Evolutionary conservation across 2,329 filamentous ascomycete species (phyloP).

Genomic region (Ophiobolus disseminans): DNA sequence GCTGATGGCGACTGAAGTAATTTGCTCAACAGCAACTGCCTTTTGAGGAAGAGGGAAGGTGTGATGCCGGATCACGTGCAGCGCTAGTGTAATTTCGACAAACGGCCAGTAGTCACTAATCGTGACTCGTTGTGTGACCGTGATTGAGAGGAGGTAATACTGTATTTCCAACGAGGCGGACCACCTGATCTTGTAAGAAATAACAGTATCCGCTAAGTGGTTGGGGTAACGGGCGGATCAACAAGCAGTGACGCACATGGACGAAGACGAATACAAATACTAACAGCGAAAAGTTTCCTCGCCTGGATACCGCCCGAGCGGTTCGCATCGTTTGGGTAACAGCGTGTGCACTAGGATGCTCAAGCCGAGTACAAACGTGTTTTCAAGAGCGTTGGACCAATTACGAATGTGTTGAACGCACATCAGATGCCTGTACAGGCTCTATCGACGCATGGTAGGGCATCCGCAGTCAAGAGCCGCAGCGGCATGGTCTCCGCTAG

Average conservation of each 20-base stretch:
- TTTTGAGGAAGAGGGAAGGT: constrained; percentile 20
- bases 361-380: constrained; percentile 31
- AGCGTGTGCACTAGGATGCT: constrained; percentile 27
- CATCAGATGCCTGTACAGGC: constrained; percentile 11
- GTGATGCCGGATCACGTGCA: constrained; percentile 15
- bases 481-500: constrained; percentile 9
- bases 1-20: background rate
- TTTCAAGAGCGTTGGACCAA: constrained; percentile 30
- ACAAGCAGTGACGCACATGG: constrained; percentile 32
- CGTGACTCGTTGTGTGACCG: constrained; percentile 5
- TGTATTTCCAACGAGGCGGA: constrained; percentile 11
- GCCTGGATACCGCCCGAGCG: constrained; percentile 20
- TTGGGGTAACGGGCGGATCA: constrained; percentile 14
- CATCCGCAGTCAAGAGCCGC: too few species aligned
- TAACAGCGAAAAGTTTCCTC: constrained; percentile 13
- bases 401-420: constrained; percentile 21
- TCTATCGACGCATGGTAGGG: too few species aligned
- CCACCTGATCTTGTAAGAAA: constrained; percentile 14
- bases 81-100: background rate
- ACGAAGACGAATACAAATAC: constrained; percentile 35
- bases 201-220: constrained; percentile 16
- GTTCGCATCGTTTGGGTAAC: constrained; percentile 31
- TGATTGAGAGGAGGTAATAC: constrained; percentile 4
- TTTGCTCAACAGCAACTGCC: constrained; percentile 6
- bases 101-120: constrained; percentile 4